Evolutionary conservation across 1,284 basidiomycete species (phyloP), one percentile per base, ranked within the genome.

Genomic region (Ganoderma boninense): DNA sequence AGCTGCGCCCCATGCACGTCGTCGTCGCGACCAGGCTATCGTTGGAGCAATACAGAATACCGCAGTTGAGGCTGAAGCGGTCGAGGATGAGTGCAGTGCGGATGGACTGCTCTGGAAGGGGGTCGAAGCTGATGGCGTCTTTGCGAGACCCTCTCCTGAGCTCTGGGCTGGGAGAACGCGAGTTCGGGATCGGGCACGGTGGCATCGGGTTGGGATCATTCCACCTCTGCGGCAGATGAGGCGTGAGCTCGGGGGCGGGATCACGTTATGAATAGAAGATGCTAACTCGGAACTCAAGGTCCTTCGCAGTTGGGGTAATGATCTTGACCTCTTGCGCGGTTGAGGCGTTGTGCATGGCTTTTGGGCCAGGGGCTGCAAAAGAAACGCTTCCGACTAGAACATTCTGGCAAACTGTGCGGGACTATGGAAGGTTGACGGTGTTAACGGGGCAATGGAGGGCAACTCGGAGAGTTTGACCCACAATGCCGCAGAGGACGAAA

Each of bases 281-380:
- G 77, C 87, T 77, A 77, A 93, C 92, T 73, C 89, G 84, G 78
- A 92, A 90, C 77, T 92, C 87, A 69, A 93, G 90, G 75, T 91
- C 87, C 35, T 84, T 82, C 2, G 92, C 90, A 20, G 83, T 84
- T 6, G 91, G 90, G 1, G 91, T 89, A 65, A 94, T 87, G 54
- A 94, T 87, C 26, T 88, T 87, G 71, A 94, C 88, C 80, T 94
- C 92, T 79, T 92, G 91, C 0, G 92, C 92, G 0, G 92, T 94
- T 10, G 92, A 92, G 11, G 90, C 90, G 74, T 90, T 93, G 75
- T 93, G 91, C 77, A 94, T 85, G 0, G 91, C 89, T 77, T 92
- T 92, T 18, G 88, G 87, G 2, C 90, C 89, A 8, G 90, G 89
- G 49, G 86, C 86, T 13, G 92, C 92, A 75, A 90, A 92, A 1